Base-by-base conservation (phyloP, 164 flowering plant genomes). In the Amborella trichopoda region DNA sequence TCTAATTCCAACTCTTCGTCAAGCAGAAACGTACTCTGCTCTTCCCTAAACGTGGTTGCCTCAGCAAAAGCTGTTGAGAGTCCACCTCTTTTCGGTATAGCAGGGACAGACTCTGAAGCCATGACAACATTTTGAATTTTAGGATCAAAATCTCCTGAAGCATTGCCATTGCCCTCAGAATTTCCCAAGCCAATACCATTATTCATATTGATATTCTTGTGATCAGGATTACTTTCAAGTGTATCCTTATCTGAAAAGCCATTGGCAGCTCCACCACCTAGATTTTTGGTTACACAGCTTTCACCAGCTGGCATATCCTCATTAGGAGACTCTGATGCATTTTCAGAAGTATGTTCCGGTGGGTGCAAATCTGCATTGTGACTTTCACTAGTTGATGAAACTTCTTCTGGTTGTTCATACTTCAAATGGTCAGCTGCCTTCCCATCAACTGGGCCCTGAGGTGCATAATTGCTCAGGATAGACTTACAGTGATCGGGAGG, bases 1-100 rank as follows among this genome's bases (percentile, higher is more conserved):
- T 85, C 94, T 44, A 72, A 36, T 58, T 89, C 95, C 40, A 89
- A 68, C 71, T 89, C 97, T 60, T 89, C 95, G 50, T 89, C 97
- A 51, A 89, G 79, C 82, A 80, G 60, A 58, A 89, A 89, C 44
- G 95, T 73, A 59, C 56, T 65, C 19, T 55, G 65, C 14, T 65
- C 69, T 27, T 44, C 61, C 8, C 19, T 22, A 52, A 24, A 65
- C 14, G 26, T 42, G 28, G 47, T 28, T 27, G 46, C 22, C 1
- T 39, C 52, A 52, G 72, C 56, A 67, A 75, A 80, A 54, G 77
- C 86, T 58, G 55, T 58, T 40, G 83, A 68, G 1, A 65, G 37
- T 44, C 53, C 71, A 54, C 46, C 62, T 10, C 53, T 16, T 52
- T 61, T 62, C 36, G 47, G 53, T 12, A 20, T 46, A 28, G n/a